A percentile compares a stretch with the other conserved stretches of the same genome.
These are phyloP conservation scores for Trametes punicea DNA, from an alignment of 768 basidiomycete species.

Conservation along the genomic window DNA sequence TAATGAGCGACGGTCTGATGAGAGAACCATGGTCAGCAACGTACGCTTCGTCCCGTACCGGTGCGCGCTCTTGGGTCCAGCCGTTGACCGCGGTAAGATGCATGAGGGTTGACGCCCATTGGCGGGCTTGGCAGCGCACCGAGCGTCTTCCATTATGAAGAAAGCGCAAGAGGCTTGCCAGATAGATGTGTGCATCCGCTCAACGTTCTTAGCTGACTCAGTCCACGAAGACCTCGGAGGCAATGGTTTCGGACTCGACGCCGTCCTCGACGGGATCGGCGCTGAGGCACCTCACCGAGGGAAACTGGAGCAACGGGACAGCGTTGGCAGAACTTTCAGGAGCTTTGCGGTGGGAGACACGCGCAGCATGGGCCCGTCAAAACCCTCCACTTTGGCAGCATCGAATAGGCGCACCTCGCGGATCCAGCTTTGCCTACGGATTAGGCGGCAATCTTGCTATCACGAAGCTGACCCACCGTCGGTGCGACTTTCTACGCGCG, in stretches of 20 bases:
- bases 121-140: conserved; percentile 1
- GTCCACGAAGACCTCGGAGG: conserved; percentile 3
- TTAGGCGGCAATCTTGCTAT: background rate
- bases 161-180: background rate
- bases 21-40: background rate
- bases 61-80: background rate
- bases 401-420: background rate
- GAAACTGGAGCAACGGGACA: background rate
- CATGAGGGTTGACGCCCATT: background rate
- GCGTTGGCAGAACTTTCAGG: background rate
- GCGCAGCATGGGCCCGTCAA: background rate
- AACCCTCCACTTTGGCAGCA: background rate
- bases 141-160: conserved; percentile 4
- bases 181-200: background rate
- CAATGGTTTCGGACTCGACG: background rate
- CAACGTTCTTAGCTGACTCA: conserved; percentile 4
- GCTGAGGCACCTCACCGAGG: background rate
- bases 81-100: background rate
- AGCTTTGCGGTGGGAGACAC: background rate
- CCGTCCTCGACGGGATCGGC: conserved; percentile 6
- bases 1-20: background rate
- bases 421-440: background rate
- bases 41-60: background rate
- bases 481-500: background rate
- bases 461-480: background rate